Evolutionary conservation across 2,329 filamentous ascomycete genomes (phyloP).

Genomic region (Leptosphaerulina australis): DNA sequence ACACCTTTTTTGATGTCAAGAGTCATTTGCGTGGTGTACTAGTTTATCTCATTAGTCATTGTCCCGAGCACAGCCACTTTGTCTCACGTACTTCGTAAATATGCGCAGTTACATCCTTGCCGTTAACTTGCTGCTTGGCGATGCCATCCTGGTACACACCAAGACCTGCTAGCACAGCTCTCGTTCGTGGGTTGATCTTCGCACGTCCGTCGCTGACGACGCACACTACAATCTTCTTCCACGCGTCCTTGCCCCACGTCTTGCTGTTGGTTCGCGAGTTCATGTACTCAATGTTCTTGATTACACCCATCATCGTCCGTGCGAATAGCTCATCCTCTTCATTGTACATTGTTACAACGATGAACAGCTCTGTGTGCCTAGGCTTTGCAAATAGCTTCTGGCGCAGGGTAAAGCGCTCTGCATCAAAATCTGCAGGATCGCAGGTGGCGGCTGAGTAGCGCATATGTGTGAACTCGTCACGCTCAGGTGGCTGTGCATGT

Average conservation of each 20-base stretch:
- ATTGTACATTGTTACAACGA: conserved; percentile 98
- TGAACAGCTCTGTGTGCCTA: conserved; percentile 91
- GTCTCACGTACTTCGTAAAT: conserved; percentile 70
- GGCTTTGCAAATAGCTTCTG: conserved; percentile 92
- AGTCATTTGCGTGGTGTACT: conserved; percentile 83
- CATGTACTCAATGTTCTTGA: conserved; percentile 99
- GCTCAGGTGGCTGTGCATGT: conserved; percentile 77
- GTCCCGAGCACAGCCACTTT: conserved; percentile 1
- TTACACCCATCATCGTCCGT: conserved; percentile 92
- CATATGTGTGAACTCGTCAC: conserved; percentile 87
- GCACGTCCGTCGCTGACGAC: conserved; percentile 95
- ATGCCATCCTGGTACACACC: conserved; percentile 98
- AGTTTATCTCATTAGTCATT: conserved; percentile 23
- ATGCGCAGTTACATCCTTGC: conserved; percentile 94
- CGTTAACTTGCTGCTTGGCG: conserved; percentile 96
- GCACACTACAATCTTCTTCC: conserved; percentile 99
- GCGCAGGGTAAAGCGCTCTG: conserved; percentile 87
- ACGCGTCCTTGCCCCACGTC: conserved; percentile 97
- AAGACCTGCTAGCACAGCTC: conserved; percentile 86
- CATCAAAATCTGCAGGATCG: conserved; percentile 86
- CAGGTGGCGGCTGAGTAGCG: conserved; percentile 94
- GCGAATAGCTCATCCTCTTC: conserved; percentile 97
- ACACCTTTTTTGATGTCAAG: conserved; percentile 89
- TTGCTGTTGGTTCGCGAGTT: conserved; percentile 91
- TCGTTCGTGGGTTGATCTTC: conserved; percentile 93